These are phyloP conservation scores for Hypericum androsaemum DNA, from an alignment of 345 rosid genomes.

Conservation along the genomic window DNA sequence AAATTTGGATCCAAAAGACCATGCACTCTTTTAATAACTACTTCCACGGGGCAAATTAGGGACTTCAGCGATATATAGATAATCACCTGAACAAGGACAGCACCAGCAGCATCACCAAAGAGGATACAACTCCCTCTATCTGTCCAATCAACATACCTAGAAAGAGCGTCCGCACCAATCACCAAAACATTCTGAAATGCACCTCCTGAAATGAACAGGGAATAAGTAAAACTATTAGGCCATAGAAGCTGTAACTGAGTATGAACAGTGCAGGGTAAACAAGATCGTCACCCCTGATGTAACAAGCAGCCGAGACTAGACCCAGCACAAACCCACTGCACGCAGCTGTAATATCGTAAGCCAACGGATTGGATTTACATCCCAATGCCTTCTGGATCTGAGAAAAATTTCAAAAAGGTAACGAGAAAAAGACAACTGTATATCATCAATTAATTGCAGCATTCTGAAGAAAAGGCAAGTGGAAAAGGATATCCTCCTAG, in stretches of 20 bases:
- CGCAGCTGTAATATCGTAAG: slow-evolving; percentile 94
- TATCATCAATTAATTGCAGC: too few species aligned
- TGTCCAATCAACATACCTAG: slow-evolving; percentile 90
- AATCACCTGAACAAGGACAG: slow-evolving; percentile 76
- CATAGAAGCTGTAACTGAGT: slow-evolving; percentile 4
- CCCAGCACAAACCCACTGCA: slow-evolving; percentile 94
- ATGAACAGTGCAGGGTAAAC: slow-evolving; percentile 9
- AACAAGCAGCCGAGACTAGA: slow-evolving; percentile 86
- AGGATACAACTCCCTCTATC: slow-evolving; percentile 91
- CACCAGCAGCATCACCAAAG: slow-evolving; percentile 96
- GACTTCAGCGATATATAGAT: background rate
- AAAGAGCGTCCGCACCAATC: slow-evolving; percentile 82
- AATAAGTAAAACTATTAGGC: slow-evolving; percentile 1
- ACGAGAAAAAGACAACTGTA: background rate
- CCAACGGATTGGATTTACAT: slow-evolving; percentile 67
- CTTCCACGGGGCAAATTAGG: background rate
- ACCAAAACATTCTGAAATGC: slow-evolving; percentile 80
- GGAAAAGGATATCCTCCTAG: background rate
- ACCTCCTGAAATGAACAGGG: slow-evolving; percentile 42
- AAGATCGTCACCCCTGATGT: slow-evolving; percentile 64
- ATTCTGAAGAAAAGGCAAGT: background rate
- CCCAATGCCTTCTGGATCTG: slow-evolving; percentile 90
- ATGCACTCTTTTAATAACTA: background rate
- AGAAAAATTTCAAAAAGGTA: slow-evolving; percentile 7
- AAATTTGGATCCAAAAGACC: too few species aligned